Evolutionary conservation across 78 protist species (phyloP), one percentile per base, ranked within the genome.

Genomic region (Dictyostelium firmibasis): DNA sequence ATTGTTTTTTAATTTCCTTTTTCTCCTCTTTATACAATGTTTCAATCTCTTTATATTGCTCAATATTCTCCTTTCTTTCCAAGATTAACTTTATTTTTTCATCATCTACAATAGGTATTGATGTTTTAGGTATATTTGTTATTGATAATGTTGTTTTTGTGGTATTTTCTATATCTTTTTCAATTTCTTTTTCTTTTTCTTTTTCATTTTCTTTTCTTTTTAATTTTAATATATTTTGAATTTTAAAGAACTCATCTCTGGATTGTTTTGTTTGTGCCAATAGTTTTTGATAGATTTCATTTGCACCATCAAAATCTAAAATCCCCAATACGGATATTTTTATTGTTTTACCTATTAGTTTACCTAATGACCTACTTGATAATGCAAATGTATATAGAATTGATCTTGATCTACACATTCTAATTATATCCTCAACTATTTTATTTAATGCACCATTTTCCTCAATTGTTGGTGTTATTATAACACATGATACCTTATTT

Each of bases 301-400:
- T 64, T 16, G 76, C 85, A 36, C 92, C 92, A 36, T 86, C 84
- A 44, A 31, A 25, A 29, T 27, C 31, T n/a, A 76, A 53, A 1
- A 86, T 38, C 13, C 84, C 92, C 11, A 86, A 67, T 20, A 82
- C 92, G 36, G 84, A 50, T 4, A 86, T 38, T 38, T 86, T 86
- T 18, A 86, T 86, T 23, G 57, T 57, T 23, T 57, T 82, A 64
- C 84, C 75, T 23, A 88, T 38, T 31, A 79, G 14, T 67, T 70
- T 53, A n/a, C 93, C 93, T 14, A 88, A 43, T 9, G 36, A 10
- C 67, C 93, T 76, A 20, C 62, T 53, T 23, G 83, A 70, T 11
- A 88, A 44, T 27, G 93, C 93, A 79, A 88, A 88, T 25, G 93
- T 88, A n/a, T 78, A 88, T 14, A 64, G 81, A 4, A 79, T 27